Evolutionary conservation across 2,329 filamentous ascomycete genomes (phyloP), one percentile per base, ranked within the genome.

Genomic region (Parastagonospora nodorum): DNA sequence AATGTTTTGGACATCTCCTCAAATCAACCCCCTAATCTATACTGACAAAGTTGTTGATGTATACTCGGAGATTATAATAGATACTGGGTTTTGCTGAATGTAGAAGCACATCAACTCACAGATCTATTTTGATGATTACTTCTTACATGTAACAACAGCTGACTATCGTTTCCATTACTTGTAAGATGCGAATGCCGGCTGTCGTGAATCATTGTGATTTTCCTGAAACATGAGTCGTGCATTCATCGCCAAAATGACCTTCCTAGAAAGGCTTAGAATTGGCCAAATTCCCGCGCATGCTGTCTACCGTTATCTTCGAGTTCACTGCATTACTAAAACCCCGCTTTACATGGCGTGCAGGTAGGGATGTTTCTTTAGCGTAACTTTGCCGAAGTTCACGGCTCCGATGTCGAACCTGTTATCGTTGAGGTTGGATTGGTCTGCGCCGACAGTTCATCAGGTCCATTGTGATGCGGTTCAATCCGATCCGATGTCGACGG

Each of bases 351-450:
- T 11, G 14, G 19, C 14, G 16, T 9, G 35, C 35, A 16, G 19
- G 19, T 24, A 24, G 19, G 19, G 19, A 24, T 24, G 19, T 24
- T 24, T 24, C 3, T 24, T 24, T 37, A 37, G 14, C 15, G 8
- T 16, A 16, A 16, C n/a, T 16, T 37, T 16, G 15, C 35, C 37
- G 37, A 39, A 6, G 19, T 24, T 24, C 19, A 24, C 19, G 19
- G 19, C 37, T 39, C 19, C 8, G 19, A 11, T 39, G 19, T 19
- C 19, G 37, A 16, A 8, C 27, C 19, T 40, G 47, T 53, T 53
- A 51, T 53, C 51, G 48, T 16, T 48, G 16, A 28, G 33, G n/a
- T 33, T n/a, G 8, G 38, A 50, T 53, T 53, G 41, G 50, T 37
- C 41, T 36, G 37, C 30, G 30, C 30, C 11, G 12, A 28, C 15